Evolutionary conservation across 345 rosid species (phyloP), one percentile per base, ranked within the genome.

Genomic region (Lagerstroemia speciosa): DNA sequence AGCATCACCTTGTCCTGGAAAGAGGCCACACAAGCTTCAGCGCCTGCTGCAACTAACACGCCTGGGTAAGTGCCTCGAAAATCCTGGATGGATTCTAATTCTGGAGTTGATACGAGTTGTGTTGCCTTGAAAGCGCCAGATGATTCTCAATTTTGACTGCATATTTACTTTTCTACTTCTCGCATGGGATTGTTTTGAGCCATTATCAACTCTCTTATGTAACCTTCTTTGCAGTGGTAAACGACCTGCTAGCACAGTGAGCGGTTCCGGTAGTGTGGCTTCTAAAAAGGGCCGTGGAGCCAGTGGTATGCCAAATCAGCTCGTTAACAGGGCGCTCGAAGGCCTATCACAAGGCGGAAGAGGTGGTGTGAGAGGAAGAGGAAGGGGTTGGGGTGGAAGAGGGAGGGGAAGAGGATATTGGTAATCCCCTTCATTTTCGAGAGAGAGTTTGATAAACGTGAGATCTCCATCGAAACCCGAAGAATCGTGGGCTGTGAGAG

Each of bases 1-100:
- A 94, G 87, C 66, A 74, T 91, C 73, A 91, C 82, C 71, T 87
- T 89, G 52, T 94, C 99, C 50, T 94, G 99, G 99, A 94, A 89
- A 79, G 99, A 91, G 83, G 89, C 83, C 62, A 52, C 72, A 53
- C 91, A 87, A 80, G 76, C 92, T 50, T 69, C 87, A 67, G 71
- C 70, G 24, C 78, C 88, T 48, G 74, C 89, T 65, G 77, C 83
- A 31, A 66, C 84, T 8, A 63, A 78, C 40, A 69, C 69, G 45
- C 67, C 86, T 26, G 97, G 99, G 99, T 94, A 81, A 46, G 52
- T 29, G 30, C 37, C 34, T 29, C 32, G 27, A 10, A 12, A 61
- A 5, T 38, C 34, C 34, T 10, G 26, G n/a, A 48, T 1, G 24
- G 8, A 4, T 15, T 19, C n/a, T 45, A 15, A 33, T 1, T 20